phyloP scores from a whole-genome alignment of 2,329 filamentous ascomycete species.

The Eurotiales sp. region DNA sequence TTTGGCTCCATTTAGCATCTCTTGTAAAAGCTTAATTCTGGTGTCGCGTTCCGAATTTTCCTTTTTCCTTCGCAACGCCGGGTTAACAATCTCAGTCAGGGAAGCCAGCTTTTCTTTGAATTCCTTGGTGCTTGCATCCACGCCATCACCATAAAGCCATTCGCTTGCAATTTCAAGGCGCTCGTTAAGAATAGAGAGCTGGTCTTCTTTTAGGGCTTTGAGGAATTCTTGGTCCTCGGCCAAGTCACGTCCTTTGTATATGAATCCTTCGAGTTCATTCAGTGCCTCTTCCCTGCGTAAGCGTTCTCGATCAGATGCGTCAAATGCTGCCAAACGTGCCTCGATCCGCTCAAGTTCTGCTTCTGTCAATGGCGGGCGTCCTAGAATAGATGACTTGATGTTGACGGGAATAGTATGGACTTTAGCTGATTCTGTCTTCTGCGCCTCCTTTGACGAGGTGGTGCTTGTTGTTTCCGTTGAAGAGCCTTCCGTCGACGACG shows the following conservation, averaged over 20 bases:
- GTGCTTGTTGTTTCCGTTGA: slow-evolving; percentile 47
- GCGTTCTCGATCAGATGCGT: slow-evolving; percentile 75
- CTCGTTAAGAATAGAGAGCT: slow-evolving; percentile 64
- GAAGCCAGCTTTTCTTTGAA: slow-evolving; percentile 73
- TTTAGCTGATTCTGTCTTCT: slow-evolving; percentile 39
- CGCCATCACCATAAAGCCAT: slow-evolving; percentile 86
- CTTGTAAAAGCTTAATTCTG: slow-evolving; percentile 63
- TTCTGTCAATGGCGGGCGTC: slow-evolving; percentile 33
- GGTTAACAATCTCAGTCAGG: slow-evolving; percentile 72
- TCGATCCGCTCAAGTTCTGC: slow-evolving; percentile 51
- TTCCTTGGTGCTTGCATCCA: slow-evolving; percentile 68
- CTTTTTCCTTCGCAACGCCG: slow-evolving; percentile 69
- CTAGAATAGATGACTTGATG: slow-evolving; percentile 47
- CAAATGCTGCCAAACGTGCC: slow-evolving; percentile 76
- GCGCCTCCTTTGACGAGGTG: slow-evolving; percentile 43
- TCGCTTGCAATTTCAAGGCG: slow-evolving; percentile 69
- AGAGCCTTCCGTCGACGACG: slow-evolving; percentile 35
- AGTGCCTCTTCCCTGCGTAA: slow-evolving; percentile 76
- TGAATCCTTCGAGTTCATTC: slow-evolving; percentile 90
- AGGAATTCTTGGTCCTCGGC: slow-evolving; percentile 74
- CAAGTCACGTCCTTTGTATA: slow-evolving; percentile 82
- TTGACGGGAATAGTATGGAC: slow-evolving; percentile 51
- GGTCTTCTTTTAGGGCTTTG: slow-evolving; percentile 63
- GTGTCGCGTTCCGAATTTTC: slow-evolving; percentile 70
- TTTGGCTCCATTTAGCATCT: slow-evolving; percentile 66